Base-by-base conservation (phyloP, 345 rosid species). In the Pugionium cornutum region DNA sequence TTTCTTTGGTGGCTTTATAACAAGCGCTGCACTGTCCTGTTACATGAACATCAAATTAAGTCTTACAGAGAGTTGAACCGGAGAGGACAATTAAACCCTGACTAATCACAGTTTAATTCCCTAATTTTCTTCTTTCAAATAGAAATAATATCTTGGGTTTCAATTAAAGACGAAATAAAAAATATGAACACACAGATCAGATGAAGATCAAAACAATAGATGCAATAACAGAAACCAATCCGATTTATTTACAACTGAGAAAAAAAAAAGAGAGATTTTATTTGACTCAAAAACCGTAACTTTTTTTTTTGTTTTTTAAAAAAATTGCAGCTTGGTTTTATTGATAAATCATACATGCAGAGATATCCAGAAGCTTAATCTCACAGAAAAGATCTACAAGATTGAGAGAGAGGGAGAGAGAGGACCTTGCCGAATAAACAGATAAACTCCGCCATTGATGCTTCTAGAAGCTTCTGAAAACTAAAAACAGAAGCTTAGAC, bases 391-490 rank as follows among this genome's bases (percentile, higher is more conserved):
- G 5, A 8, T 10, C 2, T 2, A 51, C 2, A 30, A 55, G 41
- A 5, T 9, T 32, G 30, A 62, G 39, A 50, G 44, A 9, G 7
- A 26, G n/a, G 57, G 46, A 11, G 9, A 53, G 36, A 42, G 39
- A 56, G 9, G 29, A 87, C 97, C 95, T 87, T 85, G 69, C 78
- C 75, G 51, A 77, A 35, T 46, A 84, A 57, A 77, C 52, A 85
- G 65, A 87, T 70, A 64, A 73, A 87, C 58, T 83, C 91, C 6
- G 89, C 91, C 97, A 89, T 89, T 74, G 78, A 47, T 58, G 69
- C 42, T 60, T 69, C 66, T 74, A 67, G 81, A 54, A 77, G 75
- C 70, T 35, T 60, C 49, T 7, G 31, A 67, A 59, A 58, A 40
- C n/a, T 7, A n/a, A 30, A 34, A 41, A 58, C 36, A 47, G 66